Conservation (phyloP, 495 filamentous ascomycete genomes). For the Penicillium coprophilum region DNA sequence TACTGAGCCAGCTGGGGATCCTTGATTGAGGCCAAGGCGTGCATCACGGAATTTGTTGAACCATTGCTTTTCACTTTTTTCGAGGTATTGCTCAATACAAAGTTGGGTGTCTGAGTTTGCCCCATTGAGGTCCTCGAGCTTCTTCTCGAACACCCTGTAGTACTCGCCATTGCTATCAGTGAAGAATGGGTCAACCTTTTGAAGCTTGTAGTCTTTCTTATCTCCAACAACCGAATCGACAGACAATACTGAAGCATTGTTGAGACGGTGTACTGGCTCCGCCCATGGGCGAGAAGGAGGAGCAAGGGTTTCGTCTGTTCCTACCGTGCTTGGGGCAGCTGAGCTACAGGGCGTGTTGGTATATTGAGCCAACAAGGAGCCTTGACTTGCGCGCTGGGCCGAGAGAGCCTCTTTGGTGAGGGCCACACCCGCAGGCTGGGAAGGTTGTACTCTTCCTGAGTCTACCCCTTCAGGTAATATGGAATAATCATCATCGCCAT, state of each 20-base stretch:
- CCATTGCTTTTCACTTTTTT: slow-evolving; percentile 71
- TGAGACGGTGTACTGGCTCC: slow-evolving; percentile 40
- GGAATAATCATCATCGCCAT: slow-evolving; percentile 46
- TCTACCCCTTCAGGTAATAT: slow-evolving; percentile 39
- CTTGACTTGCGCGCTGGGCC: slow-evolving; percentile 33
- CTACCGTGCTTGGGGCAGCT: slow-evolving; percentile 39
- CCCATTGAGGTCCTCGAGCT: slow-evolving; percentile 56
- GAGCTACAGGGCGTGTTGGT: slow-evolving; percentile 22
- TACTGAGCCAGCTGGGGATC: slow-evolving; percentile 44
- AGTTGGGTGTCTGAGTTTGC: slow-evolving; percentile 58
- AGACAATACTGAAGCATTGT: slow-evolving; percentile 47
- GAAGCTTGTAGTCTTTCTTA: slow-evolving; percentile 62
- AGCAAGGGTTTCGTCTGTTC: slow-evolving; percentile 41
- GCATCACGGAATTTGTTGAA: slow-evolving; percentile 63
- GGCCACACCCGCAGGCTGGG: slow-evolving; percentile 13
- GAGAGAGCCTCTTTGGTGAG: slow-evolving; percentile 24
- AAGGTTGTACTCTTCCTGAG: slow-evolving; percentile 25
- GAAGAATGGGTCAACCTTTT: slow-evolving; percentile 71
- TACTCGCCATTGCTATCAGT: slow-evolving; percentile 66
- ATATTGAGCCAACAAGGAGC: slow-evolving; percentile 24
- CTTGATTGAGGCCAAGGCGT: slow-evolving; percentile 47
- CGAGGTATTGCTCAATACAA: slow-evolving; percentile 67
- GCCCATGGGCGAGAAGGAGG: slow-evolving; percentile 35
- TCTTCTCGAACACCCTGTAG: slow-evolving; percentile 59
- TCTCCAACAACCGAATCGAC: slow-evolving; percentile 60